A percentile compares a stretch with the other conserved stretches of the same genome.
These are phyloP conservation scores for Fusarium dlaminii DNA, from an alignment of 2,329 filamentous ascomycete species.

Conservation along the genomic window DNA sequence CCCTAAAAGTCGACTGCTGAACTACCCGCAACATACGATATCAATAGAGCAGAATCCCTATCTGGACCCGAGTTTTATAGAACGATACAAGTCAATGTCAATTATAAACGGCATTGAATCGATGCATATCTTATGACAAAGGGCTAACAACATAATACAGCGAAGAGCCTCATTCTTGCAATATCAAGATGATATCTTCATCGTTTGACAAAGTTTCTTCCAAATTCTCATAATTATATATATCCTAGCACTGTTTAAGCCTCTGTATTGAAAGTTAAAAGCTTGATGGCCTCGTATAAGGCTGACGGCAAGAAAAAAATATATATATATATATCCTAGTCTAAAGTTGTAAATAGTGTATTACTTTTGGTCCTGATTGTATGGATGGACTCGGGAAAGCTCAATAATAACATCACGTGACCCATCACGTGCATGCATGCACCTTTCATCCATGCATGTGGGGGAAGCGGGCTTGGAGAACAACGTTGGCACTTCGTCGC, in stretches of 20 bases:
- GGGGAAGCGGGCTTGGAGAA: conserved; percentile 40
- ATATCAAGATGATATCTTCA: not conserved
- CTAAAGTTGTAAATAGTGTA: not conserved
- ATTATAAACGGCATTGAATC: not conserved
- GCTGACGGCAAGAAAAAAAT: no score
- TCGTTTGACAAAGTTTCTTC: no score
- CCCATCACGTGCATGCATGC: conserved; percentile 7
- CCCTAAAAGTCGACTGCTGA: no score
- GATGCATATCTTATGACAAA: not conserved
- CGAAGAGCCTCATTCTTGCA: not conserved
- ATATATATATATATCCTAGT: no score
- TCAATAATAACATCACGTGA: not conserved
- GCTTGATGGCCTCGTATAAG: no score
- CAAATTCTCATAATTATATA: no score
- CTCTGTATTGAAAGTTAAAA: no score
- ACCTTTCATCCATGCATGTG: conserved; percentile 26
- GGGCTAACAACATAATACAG: not conserved
- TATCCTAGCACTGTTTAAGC: no score
- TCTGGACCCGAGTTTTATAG: not conserved
- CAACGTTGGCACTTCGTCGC: conserved; percentile 42
- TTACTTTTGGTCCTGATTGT: not conserved
- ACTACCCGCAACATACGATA: not conserved
- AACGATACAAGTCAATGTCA: not conserved
- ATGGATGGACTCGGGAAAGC: not conserved
- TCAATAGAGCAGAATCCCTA: not conserved